Conservation (phyloP, 768 basidiomycete species). For the Neoboletus magnificus region DNA sequence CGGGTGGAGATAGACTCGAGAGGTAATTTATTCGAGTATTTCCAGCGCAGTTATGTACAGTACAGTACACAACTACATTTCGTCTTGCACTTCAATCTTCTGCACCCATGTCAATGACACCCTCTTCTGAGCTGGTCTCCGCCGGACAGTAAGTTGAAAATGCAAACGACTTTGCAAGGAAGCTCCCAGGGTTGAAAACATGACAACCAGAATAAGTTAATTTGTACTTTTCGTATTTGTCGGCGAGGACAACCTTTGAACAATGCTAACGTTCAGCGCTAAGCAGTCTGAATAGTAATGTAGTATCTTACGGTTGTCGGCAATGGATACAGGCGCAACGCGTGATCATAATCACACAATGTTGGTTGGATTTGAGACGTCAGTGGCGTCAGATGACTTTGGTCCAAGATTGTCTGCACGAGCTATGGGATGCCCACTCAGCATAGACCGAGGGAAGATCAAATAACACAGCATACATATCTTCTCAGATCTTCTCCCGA, state of each 20-base stretch:
- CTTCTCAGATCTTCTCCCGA: conserved; percentile 79
- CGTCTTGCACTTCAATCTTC: conserved; percentile 28
- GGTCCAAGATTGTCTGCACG: conserved; percentile 95
- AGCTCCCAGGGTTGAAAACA: conserved; percentile 96
- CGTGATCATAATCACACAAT: conserved; percentile 86
- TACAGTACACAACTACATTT: background rate
- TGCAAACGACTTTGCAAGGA: conserved; percentile 74
- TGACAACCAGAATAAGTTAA: conserved; percentile 97
- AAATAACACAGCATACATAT: conserved; percentile 58
- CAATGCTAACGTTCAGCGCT: conserved; percentile 3
- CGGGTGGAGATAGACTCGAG: background rate
- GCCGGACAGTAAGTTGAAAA: conserved; percentile 93
- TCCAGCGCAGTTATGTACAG: too few relatives aligned
- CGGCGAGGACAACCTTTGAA: conserved; percentile 81
- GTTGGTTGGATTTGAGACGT: conserved; percentile 83
- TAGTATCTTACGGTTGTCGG: conserved; percentile 76
- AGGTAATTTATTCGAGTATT: background rate
- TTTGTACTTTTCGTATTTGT: conserved; percentile 95
- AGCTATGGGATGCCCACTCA: conserved; percentile 48
- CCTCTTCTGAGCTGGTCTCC: conserved; percentile 80
- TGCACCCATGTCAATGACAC: conserved; percentile 40
- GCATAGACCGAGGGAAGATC: background rate
- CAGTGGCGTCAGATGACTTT: conserved; percentile 89
- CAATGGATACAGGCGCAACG: conserved; percentile 88
- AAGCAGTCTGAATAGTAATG: background rate